Evolutionary conservation across 2,329 filamentous ascomycete genomes (phyloP).

Genomic region (Fusarium sp.): DNA sequence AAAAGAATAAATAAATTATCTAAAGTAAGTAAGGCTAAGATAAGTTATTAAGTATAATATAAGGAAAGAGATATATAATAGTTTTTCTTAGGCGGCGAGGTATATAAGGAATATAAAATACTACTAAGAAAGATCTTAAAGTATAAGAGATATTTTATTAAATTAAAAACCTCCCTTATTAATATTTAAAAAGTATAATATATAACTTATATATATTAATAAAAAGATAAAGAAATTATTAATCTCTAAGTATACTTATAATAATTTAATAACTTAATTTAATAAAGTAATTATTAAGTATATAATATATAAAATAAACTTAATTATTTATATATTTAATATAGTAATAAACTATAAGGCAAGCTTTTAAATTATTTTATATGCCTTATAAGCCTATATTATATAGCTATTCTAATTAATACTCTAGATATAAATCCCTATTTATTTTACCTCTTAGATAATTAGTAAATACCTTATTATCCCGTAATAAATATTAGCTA

Average conservation of each 20-base stretch:
- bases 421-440: not conserved
- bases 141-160: not conserved
- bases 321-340: too few relatives aligned
- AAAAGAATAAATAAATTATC: slow-evolving; percentile 6
- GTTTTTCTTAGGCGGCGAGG: not conserved
- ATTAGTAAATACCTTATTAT: not conserved
- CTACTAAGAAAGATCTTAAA: not conserved
- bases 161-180: not conserved
- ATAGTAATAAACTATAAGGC: too few relatives aligned
- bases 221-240: not conserved
- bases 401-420: not conserved
- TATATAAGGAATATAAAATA: slow-evolving; percentile 8
- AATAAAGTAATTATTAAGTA: not conserved
- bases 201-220: slow-evolving; percentile 3
- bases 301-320: not conserved
- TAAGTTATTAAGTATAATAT: not conserved
- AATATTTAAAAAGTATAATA: not conserved
- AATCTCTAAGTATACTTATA: not conserved
- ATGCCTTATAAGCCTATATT: not conserved
- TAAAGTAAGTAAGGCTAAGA: slow-evolving; percentile 9
- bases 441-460: not conserved
- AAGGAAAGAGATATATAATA: not conserved
- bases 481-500: not conserved
- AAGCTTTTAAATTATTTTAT: not conserved
- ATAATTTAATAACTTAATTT: not conserved